phyloP scores from a whole-genome alignment of 2,329 filamentous ascomycete genomes.

The Cryphonectria naterciae region DNA sequence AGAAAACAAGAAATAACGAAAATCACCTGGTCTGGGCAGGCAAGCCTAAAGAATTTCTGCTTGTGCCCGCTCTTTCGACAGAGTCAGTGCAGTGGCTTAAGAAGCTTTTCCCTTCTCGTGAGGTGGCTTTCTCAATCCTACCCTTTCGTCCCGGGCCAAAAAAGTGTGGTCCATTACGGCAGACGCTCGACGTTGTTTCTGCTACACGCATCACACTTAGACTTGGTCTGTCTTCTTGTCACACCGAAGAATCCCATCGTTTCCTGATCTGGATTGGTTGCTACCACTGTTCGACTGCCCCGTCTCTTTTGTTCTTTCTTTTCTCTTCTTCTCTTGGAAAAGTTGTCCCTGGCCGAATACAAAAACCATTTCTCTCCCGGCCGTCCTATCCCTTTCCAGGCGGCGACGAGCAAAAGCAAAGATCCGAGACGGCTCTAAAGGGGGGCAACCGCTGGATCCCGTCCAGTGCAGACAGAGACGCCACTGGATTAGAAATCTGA shows the following conservation, averaged over 20 bases:
- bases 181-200: not conserved
- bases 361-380: not conserved
- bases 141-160: constrained; percentile 2
- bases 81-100: not conserved
- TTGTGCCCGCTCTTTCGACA: not conserved
- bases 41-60: not conserved
- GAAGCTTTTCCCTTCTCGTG: constrained; percentile 6
- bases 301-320: not conserved
- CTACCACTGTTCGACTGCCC: constrained; percentile 8
- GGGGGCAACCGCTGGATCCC: not conserved
- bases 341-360: not conserved
- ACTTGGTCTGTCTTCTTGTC: not conserved
- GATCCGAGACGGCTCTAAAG: not conserved
- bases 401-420: not conserved
- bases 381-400: not conserved
- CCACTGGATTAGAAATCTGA: constrained; percentile 5
- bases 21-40: not conserved
- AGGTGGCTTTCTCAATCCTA: constrained; percentile 1
- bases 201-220: constrained; percentile 5
- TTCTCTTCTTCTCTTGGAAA: not conserved
- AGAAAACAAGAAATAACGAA: not conserved
- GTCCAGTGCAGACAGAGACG: not conserved
- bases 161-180: not conserved
- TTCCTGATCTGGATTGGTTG: not conserved
- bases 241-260: not conserved